phyloP scores from a whole-genome alignment of 306 rosid genomes.

The Medicago arabica region DNA sequence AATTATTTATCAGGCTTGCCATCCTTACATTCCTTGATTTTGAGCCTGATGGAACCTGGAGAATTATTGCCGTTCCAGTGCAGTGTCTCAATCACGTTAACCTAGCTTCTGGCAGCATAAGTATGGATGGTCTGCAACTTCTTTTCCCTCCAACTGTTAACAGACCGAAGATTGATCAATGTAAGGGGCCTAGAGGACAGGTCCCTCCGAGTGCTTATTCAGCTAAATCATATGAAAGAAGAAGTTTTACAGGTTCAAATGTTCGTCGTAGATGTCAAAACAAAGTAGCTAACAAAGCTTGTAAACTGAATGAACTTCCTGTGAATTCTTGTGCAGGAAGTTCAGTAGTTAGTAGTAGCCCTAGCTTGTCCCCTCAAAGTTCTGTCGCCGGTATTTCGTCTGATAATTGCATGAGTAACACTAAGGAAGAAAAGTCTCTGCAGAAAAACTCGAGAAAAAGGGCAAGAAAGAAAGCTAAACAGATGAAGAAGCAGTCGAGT shows the following conservation, averaged over 20 bases:
- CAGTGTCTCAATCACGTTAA: slow-evolving; percentile 47
- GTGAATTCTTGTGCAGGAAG: slow-evolving; percentile 48
- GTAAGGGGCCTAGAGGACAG: slow-evolving; percentile 49
- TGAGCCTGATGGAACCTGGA: slow-evolving; percentile 64
- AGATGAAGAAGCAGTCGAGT: slow-evolving; percentile 57
- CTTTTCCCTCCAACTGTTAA: slow-evolving; percentile 59
- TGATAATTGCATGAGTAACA: slow-evolving; percentile 33
- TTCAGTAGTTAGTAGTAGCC: slow-evolving; percentile 44
- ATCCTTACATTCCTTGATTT: slow-evolving; percentile 50
- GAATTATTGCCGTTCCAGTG: slow-evolving; percentile 58
- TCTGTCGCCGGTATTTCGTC: slow-evolving; percentile 48
- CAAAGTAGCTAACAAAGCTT: slow-evolving; percentile 59
- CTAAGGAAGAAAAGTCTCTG: slow-evolving; percentile 48
- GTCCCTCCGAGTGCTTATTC: slow-evolving; percentile 51
- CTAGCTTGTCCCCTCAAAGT: slow-evolving; percentile 48
- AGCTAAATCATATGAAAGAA: slow-evolving; percentile 53
- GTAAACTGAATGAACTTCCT: slow-evolving; percentile 60
- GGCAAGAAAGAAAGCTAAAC: slow-evolving; percentile 60
- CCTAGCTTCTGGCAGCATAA: slow-evolving; percentile 47
- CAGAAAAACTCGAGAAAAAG: slow-evolving; percentile 63
- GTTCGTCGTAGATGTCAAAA: slow-evolving; percentile 60
- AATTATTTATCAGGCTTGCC: slow-evolving; percentile 59
- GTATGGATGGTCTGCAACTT: slow-evolving; percentile 66
- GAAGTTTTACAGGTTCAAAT: slow-evolving; percentile 51
- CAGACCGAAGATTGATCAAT: slow-evolving; percentile 51